A percentile compares a stretch with the other conserved stretches of the same genome.
These are phyloP conservation scores for Aspergillus sp. DNA, from an alignment of 2,329 filamentous ascomycete species.

Conservation along the genomic window DNA sequence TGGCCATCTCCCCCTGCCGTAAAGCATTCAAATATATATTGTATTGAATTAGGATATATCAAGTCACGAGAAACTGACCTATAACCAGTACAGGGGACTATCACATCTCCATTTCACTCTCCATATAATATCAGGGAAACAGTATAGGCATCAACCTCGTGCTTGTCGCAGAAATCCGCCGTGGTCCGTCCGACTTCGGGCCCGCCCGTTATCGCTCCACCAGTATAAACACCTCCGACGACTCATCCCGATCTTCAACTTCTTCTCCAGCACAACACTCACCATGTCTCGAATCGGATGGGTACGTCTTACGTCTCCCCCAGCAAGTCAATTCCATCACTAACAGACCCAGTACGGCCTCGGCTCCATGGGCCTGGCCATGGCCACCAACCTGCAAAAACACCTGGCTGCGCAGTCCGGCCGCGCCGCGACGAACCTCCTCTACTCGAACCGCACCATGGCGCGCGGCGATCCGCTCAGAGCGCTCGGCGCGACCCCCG, in stretches of 20 bases:
- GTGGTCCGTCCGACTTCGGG: slow-evolving; percentile 19
- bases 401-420: slow-evolving; percentile 34
- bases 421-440: slow-evolving; percentile 29
- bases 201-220: slow-evolving; percentile 11
- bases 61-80: too few species aligned
- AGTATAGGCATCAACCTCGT: not conserved
- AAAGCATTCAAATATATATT: too few species aligned
- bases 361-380: slow-evolving; percentile 46
- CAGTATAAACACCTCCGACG: not conserved
- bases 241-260: not conserved
- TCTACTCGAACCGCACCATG: slow-evolving; percentile 44
- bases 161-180: slow-evolving; percentile 1
- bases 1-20: too few species aligned
- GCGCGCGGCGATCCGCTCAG: slow-evolving; percentile 38
- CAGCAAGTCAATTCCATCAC: not conserved
- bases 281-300: slow-evolving; percentile 37
- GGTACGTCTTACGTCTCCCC: slow-evolving; percentile 23
- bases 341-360: slow-evolving; percentile 35
- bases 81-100: too few species aligned
- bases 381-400: slow-evolving; percentile 44
- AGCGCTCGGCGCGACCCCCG: slow-evolving; percentile 33
- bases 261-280: not conserved
- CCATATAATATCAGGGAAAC: not conserved
- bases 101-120: too few species aligned
- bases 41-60: too few species aligned